Evolutionary conservation across 129 eudicot genomes (phyloP).

Genomic region (Solidago caesia): DNA sequence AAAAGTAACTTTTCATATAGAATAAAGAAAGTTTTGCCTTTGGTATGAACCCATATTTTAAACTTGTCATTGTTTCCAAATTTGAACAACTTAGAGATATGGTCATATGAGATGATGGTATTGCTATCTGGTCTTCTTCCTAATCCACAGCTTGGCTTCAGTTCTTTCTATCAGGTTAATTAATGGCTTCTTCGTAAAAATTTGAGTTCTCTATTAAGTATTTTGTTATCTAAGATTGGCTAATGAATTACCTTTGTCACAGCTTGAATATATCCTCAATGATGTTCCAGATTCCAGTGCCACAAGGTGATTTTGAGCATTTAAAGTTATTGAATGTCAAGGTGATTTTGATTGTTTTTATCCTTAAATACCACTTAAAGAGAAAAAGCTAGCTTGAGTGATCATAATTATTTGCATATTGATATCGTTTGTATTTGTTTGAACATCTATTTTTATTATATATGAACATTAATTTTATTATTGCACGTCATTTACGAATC

Average conservation of each 20-base stretch:
- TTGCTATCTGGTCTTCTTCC: neutral
- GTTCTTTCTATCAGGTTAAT: conserved; percentile 67
- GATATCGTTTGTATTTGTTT: too few relatives aligned
- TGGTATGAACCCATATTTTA: neutral
- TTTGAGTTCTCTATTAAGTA: neutral
- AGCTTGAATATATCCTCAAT: conserved; percentile 63
- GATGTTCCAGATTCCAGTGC: conserved; percentile 69
- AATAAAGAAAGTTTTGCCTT: neutral
- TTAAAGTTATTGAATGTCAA: neutral
- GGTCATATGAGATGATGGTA: conserved; percentile 90
- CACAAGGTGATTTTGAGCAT: conserved; percentile 45
- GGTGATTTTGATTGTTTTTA: neutral
- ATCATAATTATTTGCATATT: too few relatives aligned
- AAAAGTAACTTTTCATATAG: neutral
- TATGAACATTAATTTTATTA: too few relatives aligned
- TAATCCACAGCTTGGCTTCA: too few relatives aligned
- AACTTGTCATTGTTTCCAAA: neutral
- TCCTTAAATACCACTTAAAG: too few relatives aligned
- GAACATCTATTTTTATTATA: too few relatives aligned
- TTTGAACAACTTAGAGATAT: conserved; percentile 64
- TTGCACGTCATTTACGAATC: too few relatives aligned
- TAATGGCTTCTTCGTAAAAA: neutral
- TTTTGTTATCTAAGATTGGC: neutral
- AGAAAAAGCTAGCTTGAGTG: too few relatives aligned
- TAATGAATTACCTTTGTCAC: conserved; percentile 11